Base-by-base conservation (phyloP, 2,329 filamentous ascomycete genomes). In the Chrysoporthe cubensis region DNA sequence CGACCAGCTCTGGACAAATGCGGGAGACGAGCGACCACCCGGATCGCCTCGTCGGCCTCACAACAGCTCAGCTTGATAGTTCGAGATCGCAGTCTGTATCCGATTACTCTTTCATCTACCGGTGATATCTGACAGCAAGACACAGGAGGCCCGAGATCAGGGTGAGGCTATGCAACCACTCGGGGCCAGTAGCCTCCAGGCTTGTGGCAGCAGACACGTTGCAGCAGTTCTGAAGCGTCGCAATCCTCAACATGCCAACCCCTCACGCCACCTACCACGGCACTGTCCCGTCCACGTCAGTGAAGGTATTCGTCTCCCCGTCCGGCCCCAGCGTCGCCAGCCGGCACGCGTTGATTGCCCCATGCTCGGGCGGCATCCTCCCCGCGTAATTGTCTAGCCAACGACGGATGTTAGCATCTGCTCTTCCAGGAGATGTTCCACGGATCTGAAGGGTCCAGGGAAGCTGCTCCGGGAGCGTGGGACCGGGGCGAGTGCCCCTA, bases 291-390 rank as follows among this genome's bases (percentile, higher is more conserved):
- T 73, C 43, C 26, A 48, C 66, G 40, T 71, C 58, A 18, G 65
- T 69, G 26, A 60, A 74, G 9, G 74, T 75, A 21, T 69, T 73
- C 54, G 72, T 73, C 66, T 71, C 67, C 0, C 71, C 73, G 21
- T 73, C 72, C 54, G 68, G 67, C 5, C 71, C 74, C 16, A 74
- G 44, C 4, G 72, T 73, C 9, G 75, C 73, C 60, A 76, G 63
- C 61, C 72, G 64, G 5, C 71, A 70, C n/a, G 74, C 68, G 18
- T 70, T 71, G 43, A 70, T 48, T 14, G 75, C 74, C 4, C 75
- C 75, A 8, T 66, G 52, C 43, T 71, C 71, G 0, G 72, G 52
- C 4, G 71, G 16, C 1, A 72, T 44, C 8, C 34, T 11, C 1
- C 72, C 74, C 13, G 9, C 11, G 40, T 52, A 73, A 3, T n/a